Conservation (phyloP, 208 protist species). For the Trypanosoma avium region DNA sequence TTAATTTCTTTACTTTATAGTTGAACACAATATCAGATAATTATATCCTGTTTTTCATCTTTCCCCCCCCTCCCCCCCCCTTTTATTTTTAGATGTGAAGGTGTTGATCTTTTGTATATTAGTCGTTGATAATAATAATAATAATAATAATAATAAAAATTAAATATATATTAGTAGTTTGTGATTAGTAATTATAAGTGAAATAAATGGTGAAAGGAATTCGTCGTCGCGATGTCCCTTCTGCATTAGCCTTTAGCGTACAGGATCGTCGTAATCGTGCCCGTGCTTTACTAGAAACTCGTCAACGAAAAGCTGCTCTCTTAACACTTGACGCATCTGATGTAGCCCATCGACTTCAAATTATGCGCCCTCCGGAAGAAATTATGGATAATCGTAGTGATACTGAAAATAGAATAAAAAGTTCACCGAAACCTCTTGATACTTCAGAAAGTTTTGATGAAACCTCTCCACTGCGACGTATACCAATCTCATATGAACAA, state of each 20-base stretch:
- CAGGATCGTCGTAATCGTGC: constrained; percentile 69
- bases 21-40: no score
- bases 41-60: no score
- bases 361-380: constrained; percentile 18
- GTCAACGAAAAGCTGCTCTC: constrained; percentile 57
- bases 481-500: constrained; percentile 44
- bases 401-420: background rate
- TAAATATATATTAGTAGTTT: no score
- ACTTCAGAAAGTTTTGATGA: background rate
- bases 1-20: no score
- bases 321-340: constrained; percentile 43
- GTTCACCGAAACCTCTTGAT: background rate
- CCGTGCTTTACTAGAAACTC: constrained; percentile 46
- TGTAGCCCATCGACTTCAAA: constrained; percentile 49
- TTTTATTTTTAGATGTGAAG: no score
- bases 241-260: constrained; percentile 46
- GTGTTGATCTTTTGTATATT: no score
- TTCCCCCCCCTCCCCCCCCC: no score
- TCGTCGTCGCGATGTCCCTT: constrained; percentile 14
- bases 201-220: background rate
- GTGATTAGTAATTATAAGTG: no score
- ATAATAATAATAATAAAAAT: no score
- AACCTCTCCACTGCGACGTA: background rate
- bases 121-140: no score
- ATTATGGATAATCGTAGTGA: constrained; percentile 5